Evolutionary conservation across 768 basidiomycete species (phyloP), one percentile per base, ranked within the genome.

Genomic region (Mycena capillaripes): DNA sequence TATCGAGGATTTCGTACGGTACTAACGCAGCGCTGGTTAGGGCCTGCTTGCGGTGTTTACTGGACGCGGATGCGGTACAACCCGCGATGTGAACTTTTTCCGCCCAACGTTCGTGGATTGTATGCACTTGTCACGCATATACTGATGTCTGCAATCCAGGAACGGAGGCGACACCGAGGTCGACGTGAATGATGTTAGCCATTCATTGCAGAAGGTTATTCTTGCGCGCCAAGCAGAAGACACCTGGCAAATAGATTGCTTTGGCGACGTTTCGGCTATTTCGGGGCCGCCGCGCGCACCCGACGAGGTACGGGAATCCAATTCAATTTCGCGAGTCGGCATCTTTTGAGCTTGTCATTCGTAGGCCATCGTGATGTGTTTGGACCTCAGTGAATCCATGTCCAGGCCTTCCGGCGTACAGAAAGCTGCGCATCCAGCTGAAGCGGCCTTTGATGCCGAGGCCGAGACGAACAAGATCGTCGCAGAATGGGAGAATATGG

Each of bases 1-100:
- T 59, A 0, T 30, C 17, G 27, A 19, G 3, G n/a, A 25, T 19
- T 12, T 25, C 29, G n/a, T n/a, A n/a, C n/a, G 30, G 12, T 42
- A 46, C 46, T 64, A 12, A 64, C 23, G 4, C 17, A 12, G 59
- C 23, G 4, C 17, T 7, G 29, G 7, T 65, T 42, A 79, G 80
- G 80, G 80, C 23, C 62, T 77, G 19, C 58, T 81, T 0, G 80
- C 79, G 19, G 80, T 81, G 16, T 81, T 81, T 55, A 81, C 77
- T 1, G 80, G 80, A 4, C 75, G 80, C 46, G 80, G 78, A 0
- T 81, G 80, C 62, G 79, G 80, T 3, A 64, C 75, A 0, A 75
- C 67, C 11, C 77, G 77, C 23, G 80, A 81, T 62, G 78, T 79
- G 0, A 79, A 79, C 44, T 81, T 81, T 52, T 81, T 79, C 63